Evolutionary conservation across 306 rosid species (phyloP), one percentile per base, ranked within the genome.

Genomic region (Castanea sativa): DNA sequence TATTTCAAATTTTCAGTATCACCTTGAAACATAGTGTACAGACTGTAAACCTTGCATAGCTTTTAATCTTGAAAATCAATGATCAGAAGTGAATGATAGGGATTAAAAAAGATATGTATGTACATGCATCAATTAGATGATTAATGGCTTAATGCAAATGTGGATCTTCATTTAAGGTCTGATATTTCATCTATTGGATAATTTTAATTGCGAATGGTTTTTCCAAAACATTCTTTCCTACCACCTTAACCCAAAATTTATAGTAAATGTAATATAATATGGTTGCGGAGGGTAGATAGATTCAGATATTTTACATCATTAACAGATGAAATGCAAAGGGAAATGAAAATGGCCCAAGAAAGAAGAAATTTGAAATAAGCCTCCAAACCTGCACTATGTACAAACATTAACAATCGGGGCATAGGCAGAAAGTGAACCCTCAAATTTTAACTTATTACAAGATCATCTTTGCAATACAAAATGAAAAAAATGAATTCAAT

Each of bases 271-370:
- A 20, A n/a, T 20, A 58, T 32, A n/a, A 15, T 73, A 41, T 57
- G 41, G 69, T 5, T 64, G 20, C 41, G 5, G 32, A 15, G 21
- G 70, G 18, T 64, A 30, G 21, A 32, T 2, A 57, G 6, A 59
- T 3, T 35, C 18, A 41, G 57, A 16, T 16, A 32, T 68, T 82
- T 88, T 85, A 92, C 97, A 89, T 91, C 68, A 88, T 83, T 53
- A 91, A 63, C 6, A 92, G 87, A 63, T 74, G 85, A 69, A 81
- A 1, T 33, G 92, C 97, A 67, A 88, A 92, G 14, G 78, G 82
- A 10, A 91, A 0, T 33, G 96, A 92, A 83, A 92, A 92, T 4
- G 84, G 73, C 58, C 92, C 97, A 14, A 92, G 96, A 87, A 91
- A 92, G 83, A 92, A 85, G 85, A 91, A 92, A 85, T 85, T 89